Percentiles rank a stretch among this genome's conserved stretches.
These are phyloP conservation scores for Rhododendron simsii DNA, from an alignment of 148 eudicot species.

Conservation along the genomic window DNA sequence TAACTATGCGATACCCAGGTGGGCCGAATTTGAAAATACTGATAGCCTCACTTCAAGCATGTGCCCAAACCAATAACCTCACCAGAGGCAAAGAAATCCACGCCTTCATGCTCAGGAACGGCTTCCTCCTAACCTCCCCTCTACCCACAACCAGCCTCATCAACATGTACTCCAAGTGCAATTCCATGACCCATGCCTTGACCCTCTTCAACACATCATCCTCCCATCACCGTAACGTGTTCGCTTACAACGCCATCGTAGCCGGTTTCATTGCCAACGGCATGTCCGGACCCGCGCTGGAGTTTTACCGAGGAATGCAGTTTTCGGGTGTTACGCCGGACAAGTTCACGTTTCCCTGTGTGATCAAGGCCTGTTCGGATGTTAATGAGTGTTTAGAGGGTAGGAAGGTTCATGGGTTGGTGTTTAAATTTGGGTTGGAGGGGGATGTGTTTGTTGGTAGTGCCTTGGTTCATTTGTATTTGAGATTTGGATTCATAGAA, in stretches of 20 bases:
- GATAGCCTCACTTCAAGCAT: conserved; percentile 44
- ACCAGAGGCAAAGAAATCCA: conserved; percentile 48
- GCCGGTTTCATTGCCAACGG: conserved; percentile 46
- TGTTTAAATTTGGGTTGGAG: conserved; percentile 58
- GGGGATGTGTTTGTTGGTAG: conserved; percentile 53
- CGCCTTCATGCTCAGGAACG: conserved; percentile 41
- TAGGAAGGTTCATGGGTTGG: conserved; percentile 54
- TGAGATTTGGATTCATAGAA: conserved; percentile 36
- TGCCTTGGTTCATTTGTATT: conserved; percentile 49
- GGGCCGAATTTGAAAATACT: neutral
- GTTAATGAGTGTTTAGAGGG: conserved; percentile 22
- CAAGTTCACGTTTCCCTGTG: conserved; percentile 66
- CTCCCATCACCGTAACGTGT: conserved; percentile 30
- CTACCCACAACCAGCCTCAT: conserved; percentile 59
- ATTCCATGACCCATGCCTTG: conserved; percentile 35
- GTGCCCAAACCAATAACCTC: conserved; percentile 34
- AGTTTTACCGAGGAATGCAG: conserved; percentile 42
- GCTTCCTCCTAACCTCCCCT: conserved; percentile 40
- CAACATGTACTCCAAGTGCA: conserved; percentile 73
- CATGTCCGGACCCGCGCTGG: conserved; percentile 28
- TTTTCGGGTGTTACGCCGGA: conserved; percentile 37
- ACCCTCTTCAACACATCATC: conserved; percentile 38
- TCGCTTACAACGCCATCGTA: conserved; percentile 50
- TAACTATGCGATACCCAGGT: conserved; percentile 2
- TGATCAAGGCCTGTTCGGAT: conserved; percentile 47